Evolutionary conservation across 1,284 basidiomycete species (phyloP).

Genomic region (Leccinum angustisporum): DNA sequence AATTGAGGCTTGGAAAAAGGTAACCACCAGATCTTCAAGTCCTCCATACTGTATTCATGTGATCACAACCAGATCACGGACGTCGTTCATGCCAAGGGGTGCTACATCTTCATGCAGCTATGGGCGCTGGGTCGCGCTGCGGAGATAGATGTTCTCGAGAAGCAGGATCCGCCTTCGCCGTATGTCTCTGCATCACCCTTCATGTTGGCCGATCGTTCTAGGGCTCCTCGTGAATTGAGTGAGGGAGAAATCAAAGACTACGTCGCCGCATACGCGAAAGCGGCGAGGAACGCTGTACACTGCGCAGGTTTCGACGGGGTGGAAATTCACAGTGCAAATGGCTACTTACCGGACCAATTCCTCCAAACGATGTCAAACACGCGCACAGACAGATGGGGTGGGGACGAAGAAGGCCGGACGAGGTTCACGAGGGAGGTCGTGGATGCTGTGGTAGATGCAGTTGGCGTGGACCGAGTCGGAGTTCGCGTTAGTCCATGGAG

Average conservation of each 20-base stretch:
- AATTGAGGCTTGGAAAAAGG: conserved; percentile 25
- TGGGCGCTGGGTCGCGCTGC: conserved; percentile 6
- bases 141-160: conserved; percentile 24
- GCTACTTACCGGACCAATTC: conserved; percentile 20
- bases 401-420: conserved; percentile 49
- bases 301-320: not conserved
- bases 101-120: conserved; percentile 20
- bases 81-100: too few species aligned
- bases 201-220: conserved; percentile 28
- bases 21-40: not conserved
- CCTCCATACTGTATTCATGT: too few species aligned
- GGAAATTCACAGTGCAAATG: conserved; percentile 23
- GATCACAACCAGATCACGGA: too few species aligned
- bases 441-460: conserved; percentile 31
- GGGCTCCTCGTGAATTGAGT: conserved; percentile 32
- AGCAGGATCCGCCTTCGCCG: conserved; percentile 24
- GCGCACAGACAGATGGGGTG: conserved; percentile 57
- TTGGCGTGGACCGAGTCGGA: conserved; percentile 43
- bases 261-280: conserved; percentile 20
- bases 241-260: conserved; percentile 32
- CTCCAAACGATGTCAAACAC: conserved; percentile 34
- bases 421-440: conserved; percentile 49
- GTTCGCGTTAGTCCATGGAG: conserved; percentile 51
- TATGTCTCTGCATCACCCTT: conserved; percentile 45
- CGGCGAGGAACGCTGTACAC: conserved; percentile 27